Percentiles rank a stretch among this genome's conserved stretches.
phyloP scores from a whole-genome alignment of 2,329 filamentous ascomycete genomes.

The Ophiocordyceps robertsii region DNA sequence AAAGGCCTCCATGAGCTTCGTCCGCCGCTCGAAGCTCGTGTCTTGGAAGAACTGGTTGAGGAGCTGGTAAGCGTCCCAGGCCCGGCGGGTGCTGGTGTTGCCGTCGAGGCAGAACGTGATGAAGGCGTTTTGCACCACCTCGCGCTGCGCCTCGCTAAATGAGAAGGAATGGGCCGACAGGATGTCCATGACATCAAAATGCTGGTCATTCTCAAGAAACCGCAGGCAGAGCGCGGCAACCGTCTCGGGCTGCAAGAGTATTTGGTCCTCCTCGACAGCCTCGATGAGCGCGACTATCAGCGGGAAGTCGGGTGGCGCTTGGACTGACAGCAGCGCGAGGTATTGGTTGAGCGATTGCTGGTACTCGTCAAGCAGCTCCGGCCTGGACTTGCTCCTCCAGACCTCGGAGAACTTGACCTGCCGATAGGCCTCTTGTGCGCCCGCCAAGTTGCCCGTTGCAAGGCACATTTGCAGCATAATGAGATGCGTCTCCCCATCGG shows the following conservation, averaged over 20 bases:
- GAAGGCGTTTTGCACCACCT: constrained; percentile 51
- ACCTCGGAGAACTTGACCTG: constrained; percentile 17
- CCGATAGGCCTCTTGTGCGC: constrained; percentile 53
- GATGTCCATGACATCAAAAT: constrained; percentile 68
- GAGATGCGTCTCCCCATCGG: constrained; percentile 57
- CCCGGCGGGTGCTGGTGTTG: constrained; percentile 46
- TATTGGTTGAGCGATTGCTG: constrained; percentile 56
- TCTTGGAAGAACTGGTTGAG: constrained; percentile 52
- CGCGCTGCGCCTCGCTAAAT: constrained; percentile 57
- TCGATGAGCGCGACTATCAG: constrained; percentile 61
- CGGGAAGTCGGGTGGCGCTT: constrained; percentile 49
- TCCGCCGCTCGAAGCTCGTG: constrained; percentile 50
- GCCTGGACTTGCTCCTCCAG: constrained; percentile 26
- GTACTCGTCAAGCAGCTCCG: constrained; percentile 36
- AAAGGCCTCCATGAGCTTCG: constrained; percentile 67
- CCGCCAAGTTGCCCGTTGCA: constrained; percentile 57
- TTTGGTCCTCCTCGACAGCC: constrained; percentile 56
- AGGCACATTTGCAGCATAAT: constrained; percentile 67
- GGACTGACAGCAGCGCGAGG: constrained; percentile 52
- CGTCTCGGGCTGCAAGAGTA: constrained; percentile 59
- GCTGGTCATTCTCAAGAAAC: constrained; percentile 64
- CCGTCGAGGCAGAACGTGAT: constrained; percentile 53
- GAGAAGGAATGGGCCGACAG: constrained; percentile 62
- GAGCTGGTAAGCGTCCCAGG: constrained; percentile 54
- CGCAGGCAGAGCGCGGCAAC: constrained; percentile 59